A percentile compares a stretch with the other conserved stretches of the same genome.
Conservation (phyloP, 768 basidiomycete species). For the Kondoa subrosea region DNA sequence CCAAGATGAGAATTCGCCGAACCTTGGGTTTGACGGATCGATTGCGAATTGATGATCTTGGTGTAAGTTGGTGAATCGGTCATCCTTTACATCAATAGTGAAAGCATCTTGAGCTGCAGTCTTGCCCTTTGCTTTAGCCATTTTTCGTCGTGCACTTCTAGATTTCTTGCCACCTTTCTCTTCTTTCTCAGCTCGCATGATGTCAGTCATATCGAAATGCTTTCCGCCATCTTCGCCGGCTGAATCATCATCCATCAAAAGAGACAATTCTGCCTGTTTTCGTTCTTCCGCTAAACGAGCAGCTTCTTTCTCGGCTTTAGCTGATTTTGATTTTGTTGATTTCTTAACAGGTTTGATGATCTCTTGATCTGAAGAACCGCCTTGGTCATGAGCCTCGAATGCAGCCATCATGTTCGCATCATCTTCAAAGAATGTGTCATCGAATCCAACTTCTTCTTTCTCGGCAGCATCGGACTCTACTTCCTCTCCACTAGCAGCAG, state of each 20-base stretch:
- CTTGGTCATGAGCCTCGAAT: conserved; percentile 30
- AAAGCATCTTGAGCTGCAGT: conserved; percentile 52
- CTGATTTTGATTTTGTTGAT: conserved; percentile 8
- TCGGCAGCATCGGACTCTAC: conserved; percentile 8
- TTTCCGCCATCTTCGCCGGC: conserved; percentile 35
- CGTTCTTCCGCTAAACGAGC: conserved; percentile 25
- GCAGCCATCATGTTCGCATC: conserved; percentile 33
- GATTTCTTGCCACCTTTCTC: conserved; percentile 20
- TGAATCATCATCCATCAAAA: conserved; percentile 44
- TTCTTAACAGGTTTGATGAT: conserved; percentile 24
- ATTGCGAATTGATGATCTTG: conserved; percentile 86
- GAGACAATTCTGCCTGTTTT: conserved; percentile 36
- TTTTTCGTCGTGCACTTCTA: conserved; percentile 30
- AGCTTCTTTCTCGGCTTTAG: conserved; percentile 22
- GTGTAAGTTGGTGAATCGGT: conserved; percentile 69
- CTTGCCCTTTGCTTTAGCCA: conserved; percentile 32
- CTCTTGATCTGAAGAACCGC: conserved; percentile 21
- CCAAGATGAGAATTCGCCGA: conserved; percentile 31
- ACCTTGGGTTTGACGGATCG: conserved; percentile 91
- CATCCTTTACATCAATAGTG: conserved; percentile 63
- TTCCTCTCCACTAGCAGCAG: conserved; percentile 8
- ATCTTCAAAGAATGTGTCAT: conserved; percentile 65
- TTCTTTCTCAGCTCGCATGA: conserved; percentile 66
- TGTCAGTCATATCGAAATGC: conserved; percentile 80
- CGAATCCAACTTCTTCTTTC: conserved; percentile 26